These are phyloP conservation scores for Immersiporthe knoxdaviesiana DNA, from an alignment of 2,329 filamentous ascomycete species.

Conservation along the genomic window DNA sequence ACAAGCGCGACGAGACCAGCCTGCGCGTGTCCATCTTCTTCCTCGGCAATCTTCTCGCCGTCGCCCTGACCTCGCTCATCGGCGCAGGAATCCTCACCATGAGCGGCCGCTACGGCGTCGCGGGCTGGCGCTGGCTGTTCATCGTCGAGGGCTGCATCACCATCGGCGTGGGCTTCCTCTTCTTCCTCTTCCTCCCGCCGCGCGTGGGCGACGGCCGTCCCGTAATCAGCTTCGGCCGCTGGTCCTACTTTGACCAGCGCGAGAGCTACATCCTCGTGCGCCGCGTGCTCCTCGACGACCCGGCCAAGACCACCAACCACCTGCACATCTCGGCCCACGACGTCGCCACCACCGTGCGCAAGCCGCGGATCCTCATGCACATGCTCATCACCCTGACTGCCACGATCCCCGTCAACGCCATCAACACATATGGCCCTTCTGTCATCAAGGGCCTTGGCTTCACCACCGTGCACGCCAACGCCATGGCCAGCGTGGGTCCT, in stretches of 20 bases:
- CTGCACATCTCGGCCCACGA: slow-evolving; percentile 43
- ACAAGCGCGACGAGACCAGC: slow-evolving; percentile 45
- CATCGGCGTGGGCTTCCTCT: slow-evolving; percentile 38
- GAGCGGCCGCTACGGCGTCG: slow-evolving; percentile 35
- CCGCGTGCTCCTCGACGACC: slow-evolving; percentile 49
- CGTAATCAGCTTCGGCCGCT: slow-evolving; percentile 41
- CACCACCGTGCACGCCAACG: slow-evolving; percentile 51
- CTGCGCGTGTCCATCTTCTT: slow-evolving; percentile 46
- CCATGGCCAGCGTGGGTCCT: slow-evolving; percentile 55
- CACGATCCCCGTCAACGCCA: slow-evolving; percentile 50
- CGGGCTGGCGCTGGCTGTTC: slow-evolving; percentile 53
- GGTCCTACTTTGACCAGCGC: slow-evolving; percentile 47
- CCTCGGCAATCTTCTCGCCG: slow-evolving; percentile 35
- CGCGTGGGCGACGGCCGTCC: slow-evolving; percentile 41
- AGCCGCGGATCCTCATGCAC: slow-evolving; percentile 56
- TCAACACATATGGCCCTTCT: slow-evolving; percentile 57
- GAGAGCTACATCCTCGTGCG: slow-evolving; percentile 46
- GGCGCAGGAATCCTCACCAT: slow-evolving; percentile 33
- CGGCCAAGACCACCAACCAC: slow-evolving; percentile 41
- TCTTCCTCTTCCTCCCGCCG: slow-evolving; percentile 39
- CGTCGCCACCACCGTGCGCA: slow-evolving; percentile 43
- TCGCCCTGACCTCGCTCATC: slow-evolving; percentile 39
- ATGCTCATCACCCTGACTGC: slow-evolving; percentile 53
- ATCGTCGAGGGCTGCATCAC: slow-evolving; percentile 38
- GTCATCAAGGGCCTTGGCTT: slow-evolving; percentile 59